Percentiles rank a stretch among this genome's conserved stretches.
These are phyloP conservation scores for Mycena latifolia DNA, from an alignment of 768 basidiomycete species.

Conservation along the genomic window DNA sequence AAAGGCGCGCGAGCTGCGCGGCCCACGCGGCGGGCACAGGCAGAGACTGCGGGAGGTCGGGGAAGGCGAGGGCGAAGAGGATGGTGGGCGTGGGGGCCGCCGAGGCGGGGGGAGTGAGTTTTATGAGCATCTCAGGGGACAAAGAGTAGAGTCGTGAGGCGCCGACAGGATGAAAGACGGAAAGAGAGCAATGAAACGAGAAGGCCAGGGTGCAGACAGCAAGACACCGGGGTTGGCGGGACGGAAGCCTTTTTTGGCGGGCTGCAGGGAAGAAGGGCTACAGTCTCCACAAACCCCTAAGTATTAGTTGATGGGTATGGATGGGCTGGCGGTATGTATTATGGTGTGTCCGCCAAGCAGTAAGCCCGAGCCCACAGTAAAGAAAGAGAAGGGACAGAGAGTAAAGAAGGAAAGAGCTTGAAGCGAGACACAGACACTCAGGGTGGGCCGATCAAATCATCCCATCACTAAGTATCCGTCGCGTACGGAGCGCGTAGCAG, in stretches of 20 bases:
- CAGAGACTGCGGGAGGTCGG: conserved; percentile 53
- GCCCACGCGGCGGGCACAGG: conserved; percentile 67
- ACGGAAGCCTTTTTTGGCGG: background rate
- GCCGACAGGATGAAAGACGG: background rate
- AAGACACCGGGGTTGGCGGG: background rate
- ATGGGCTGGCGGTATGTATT: background rate
- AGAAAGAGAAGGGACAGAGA: background rate
- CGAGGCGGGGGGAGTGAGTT: conserved; percentile 57
- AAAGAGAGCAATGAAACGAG: background rate
- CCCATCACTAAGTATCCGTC: background rate
- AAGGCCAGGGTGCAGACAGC: background rate
- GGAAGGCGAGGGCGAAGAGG: conserved; percentile 65
- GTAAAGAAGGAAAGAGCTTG: too few relatives aligned
- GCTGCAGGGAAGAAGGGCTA: background rate
- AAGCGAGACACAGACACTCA: background rate
- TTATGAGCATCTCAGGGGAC: conserved; percentile 63
- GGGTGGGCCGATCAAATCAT: background rate
- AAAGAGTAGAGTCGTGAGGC: background rate
- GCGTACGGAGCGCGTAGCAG: background rate
- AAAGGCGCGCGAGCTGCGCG: conserved; percentile 63
- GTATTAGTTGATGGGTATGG: background rate
- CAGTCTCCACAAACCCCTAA: background rate
- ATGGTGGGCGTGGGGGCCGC: conserved; percentile 66
- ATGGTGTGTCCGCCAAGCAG: background rate
- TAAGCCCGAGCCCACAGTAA: background rate